phyloP scores from a whole-genome alignment of 495 filamentous ascomycete species.

The Aspergillus homomorphus region DNA sequence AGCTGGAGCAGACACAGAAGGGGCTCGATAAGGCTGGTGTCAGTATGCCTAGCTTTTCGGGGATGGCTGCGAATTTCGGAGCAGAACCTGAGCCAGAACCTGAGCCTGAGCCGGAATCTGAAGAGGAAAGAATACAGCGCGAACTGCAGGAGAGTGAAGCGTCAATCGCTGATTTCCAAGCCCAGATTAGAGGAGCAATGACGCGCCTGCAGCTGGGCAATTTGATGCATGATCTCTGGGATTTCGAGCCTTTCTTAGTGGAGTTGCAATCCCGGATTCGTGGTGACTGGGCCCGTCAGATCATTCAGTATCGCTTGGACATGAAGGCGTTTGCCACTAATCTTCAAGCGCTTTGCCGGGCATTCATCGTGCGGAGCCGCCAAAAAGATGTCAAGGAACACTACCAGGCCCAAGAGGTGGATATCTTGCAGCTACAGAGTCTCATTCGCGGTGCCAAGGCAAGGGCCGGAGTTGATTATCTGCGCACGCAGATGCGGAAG shows the following conservation, averaged over 20 bases:
- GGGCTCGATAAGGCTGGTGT: slow-evolving; percentile 92
- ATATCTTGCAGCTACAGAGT: slow-evolving; percentile 80
- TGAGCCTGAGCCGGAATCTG: slow-evolving; percentile 73
- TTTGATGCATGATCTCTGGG: slow-evolving; percentile 88
- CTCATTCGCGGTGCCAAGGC: slow-evolving; percentile 74
- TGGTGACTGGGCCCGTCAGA: slow-evolving; percentile 73
- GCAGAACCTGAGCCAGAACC: slow-evolving; percentile 69
- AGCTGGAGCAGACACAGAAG: slow-evolving; percentile 94
- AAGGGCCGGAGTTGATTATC: slow-evolving; percentile 61
- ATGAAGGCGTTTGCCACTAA: slow-evolving; percentile 74
- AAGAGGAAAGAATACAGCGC: slow-evolving; percentile 84
- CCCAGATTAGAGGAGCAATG: slow-evolving; percentile 79
- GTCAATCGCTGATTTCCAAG: slow-evolving; percentile 74
- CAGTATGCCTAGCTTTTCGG: slow-evolving; percentile 95
- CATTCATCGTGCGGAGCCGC: slow-evolving; percentile 69
- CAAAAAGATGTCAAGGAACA: slow-evolving; percentile 57
- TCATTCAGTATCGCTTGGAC: slow-evolving; percentile 71
- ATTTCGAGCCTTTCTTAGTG: slow-evolving; percentile 71
- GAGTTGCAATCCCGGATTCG: slow-evolving; percentile 82
- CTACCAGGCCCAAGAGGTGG: slow-evolving; percentile 66
- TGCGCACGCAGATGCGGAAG: slow-evolving; percentile 58
- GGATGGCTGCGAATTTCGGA: slow-evolving; percentile 93
- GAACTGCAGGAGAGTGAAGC: slow-evolving; percentile 74
- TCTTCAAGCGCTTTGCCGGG: slow-evolving; percentile 76
- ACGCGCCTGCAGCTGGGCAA: slow-evolving; percentile 73